Evolutionary conservation across 352 stramenopile genomes (phyloP).

Genomic region (Phytophthora foliorum): DNA sequence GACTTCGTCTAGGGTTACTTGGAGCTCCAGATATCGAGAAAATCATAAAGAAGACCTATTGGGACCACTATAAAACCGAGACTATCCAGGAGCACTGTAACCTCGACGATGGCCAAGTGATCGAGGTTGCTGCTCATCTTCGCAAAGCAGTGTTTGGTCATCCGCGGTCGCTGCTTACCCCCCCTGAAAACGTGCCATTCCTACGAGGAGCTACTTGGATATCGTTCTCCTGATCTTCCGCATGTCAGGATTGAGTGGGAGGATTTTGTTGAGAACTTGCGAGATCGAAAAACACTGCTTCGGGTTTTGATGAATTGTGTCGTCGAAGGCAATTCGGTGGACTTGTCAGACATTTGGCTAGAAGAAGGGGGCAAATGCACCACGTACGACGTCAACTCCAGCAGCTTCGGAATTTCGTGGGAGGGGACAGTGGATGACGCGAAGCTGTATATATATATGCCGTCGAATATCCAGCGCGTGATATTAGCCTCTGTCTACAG

Average conservation of each 20-base stretch:
- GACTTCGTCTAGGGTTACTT: not conserved
- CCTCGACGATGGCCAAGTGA: not conserved
- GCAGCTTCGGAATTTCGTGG: constrained; percentile 5
- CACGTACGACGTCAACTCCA: not conserved
- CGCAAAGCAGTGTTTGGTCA: not conserved
- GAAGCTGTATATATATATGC: constrained; percentile 2
- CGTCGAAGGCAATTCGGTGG: not conserved
- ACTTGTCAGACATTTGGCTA: not conserved
- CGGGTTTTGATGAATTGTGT: not conserved
- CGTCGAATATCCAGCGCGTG: not conserved
- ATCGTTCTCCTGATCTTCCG: not conserved
- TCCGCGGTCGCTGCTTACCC: not conserved
- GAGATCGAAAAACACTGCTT: not conserved
- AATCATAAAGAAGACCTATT: constrained; percentile 1
- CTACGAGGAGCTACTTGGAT: not conserved
- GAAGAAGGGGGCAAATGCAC: not conserved
- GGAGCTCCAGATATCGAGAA: not conserved
- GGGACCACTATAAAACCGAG: not conserved
- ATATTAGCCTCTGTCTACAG: not conserved
- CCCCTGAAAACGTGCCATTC: not conserved
- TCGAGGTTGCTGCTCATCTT: not conserved
- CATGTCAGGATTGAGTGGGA: not conserved
- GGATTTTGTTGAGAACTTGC: not conserved
- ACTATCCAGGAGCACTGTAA: constrained; percentile 10
- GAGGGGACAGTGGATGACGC: not conserved